A percentile compares a stretch with the other conserved stretches of the same genome.
phyloP scores from a whole-genome alignment of 73 alveolate species.

The Paramecium pentaurelia region DNA sequence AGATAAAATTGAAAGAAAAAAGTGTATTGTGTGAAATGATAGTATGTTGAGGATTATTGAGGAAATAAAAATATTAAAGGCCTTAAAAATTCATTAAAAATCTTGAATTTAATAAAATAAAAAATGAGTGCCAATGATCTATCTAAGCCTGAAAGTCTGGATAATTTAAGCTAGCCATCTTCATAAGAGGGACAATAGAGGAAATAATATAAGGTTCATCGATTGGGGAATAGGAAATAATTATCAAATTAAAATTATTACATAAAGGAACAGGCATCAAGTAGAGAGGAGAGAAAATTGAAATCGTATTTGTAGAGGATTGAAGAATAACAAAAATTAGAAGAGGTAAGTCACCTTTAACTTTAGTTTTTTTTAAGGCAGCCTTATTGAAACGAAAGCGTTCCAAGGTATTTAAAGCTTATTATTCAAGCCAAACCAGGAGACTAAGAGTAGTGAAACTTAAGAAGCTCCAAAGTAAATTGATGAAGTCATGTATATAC shows the following conservation, averaged over 20 bases:
- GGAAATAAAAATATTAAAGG: conserved; percentile 8
- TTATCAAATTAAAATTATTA: neutral
- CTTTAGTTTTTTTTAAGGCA: conserved; percentile 39
- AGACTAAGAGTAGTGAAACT: neutral
- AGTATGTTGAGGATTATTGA: neutral
- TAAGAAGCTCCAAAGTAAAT: neutral
- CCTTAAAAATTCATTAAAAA: neutral
- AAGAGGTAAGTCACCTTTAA: conserved; percentile 44
- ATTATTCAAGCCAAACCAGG: conserved; percentile 19
- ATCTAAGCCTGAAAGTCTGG: neutral
- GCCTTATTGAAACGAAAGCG: conserved; percentile 38
- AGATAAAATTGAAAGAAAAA: neutral
- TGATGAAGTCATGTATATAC: conserved; percentile 21
- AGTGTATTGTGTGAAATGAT: neutral
- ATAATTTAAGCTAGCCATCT: neutral
- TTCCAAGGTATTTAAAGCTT: neutral
- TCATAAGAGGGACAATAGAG: neutral
- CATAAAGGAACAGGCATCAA: conserved; percentile 20
- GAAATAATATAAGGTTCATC: neutral
- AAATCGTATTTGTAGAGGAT: neutral
- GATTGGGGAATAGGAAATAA: conserved; percentile 9
- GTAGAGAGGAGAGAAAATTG: conserved; percentile 34
- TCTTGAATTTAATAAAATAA: neutral
- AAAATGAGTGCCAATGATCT: neutral
- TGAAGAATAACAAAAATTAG: neutral